A percentile compares a stretch with the other conserved stretches of the same genome.
Evolutionary conservation across 768 basidiomycete species (phyloP).

Genomic region (Hericium erinaceus): DNA sequence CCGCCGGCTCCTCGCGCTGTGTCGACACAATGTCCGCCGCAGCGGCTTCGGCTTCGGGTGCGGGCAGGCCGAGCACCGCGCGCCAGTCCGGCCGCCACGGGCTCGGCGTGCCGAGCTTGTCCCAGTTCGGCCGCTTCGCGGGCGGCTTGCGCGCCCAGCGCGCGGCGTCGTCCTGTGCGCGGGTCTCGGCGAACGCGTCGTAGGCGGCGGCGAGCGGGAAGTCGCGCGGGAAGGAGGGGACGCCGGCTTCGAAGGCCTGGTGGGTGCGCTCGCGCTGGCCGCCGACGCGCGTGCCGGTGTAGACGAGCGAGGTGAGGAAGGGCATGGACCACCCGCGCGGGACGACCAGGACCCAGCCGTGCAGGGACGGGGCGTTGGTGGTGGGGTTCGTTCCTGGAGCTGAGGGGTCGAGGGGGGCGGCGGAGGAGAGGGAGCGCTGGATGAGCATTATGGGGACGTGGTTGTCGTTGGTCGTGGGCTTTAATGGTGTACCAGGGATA

Average conservation of each 20-base stretch:
- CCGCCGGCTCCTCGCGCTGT: constrained; percentile 37
- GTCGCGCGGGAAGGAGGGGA: constrained; percentile 72
- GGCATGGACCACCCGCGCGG: constrained; percentile 90
- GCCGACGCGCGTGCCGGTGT: constrained; percentile 76
- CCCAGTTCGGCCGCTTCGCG: constrained; percentile 74
- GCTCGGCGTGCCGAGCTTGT: constrained; percentile 50
- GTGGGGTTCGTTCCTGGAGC: constrained; percentile 2
- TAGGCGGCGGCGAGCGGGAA: constrained; percentile 55
- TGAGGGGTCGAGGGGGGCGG: constrained; percentile 17
- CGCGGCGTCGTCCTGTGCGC: constrained; percentile 43
- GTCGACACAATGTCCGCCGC: constrained; percentile 23
- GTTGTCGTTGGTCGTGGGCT: constrained; percentile 65
- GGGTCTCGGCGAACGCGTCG: constrained; percentile 34
- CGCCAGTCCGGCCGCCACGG: constrained; percentile 79
- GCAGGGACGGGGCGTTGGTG: constrained; percentile 28
- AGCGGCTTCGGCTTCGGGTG: background rate
- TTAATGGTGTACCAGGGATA: constrained; percentile 68
- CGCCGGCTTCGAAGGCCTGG: constrained; percentile 77
- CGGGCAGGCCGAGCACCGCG: constrained; percentile 46
- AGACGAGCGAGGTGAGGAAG: constrained; percentile 73
- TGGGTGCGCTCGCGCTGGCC: constrained; percentile 79
- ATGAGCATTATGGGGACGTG: constrained; percentile 78
- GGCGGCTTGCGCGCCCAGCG: constrained; percentile 78
- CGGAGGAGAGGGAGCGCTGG: constrained; percentile 57
- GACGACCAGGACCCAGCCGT: constrained; percentile 84